These are phyloP conservation scores for Hypoxylon sp. DNA, from an alignment of 2,329 filamentous ascomycete genomes.

Conservation along the genomic window DNA sequence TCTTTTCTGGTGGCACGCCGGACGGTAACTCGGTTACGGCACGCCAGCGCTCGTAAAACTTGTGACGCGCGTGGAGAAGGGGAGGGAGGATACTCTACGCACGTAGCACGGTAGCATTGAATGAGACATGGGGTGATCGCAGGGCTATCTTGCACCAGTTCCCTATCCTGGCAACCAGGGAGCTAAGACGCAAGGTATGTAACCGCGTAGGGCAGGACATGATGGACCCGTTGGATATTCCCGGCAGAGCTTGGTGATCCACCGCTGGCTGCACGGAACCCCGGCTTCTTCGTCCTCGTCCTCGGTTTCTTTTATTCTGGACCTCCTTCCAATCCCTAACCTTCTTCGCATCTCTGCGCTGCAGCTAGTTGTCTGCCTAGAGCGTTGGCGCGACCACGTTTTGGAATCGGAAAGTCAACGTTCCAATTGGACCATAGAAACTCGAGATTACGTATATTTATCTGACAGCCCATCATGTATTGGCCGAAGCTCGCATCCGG, in stretches of 20 bases:
- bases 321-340: constrained; percentile 7
- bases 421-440: constrained; percentile 7
- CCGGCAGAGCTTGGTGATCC: constrained; percentile 12
- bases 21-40: constrained; percentile 14
- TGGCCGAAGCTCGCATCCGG: constrained; percentile 41
- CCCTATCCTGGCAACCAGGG: constrained; percentile 14
- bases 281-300: neutral
- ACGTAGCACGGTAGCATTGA: constrained; percentile 9
- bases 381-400: constrained; percentile 27
- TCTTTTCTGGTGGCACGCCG: constrained; percentile 10
- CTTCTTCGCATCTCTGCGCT: constrained; percentile 1
- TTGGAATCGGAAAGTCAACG: constrained; percentile 9
- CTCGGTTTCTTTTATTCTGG: constrained; percentile 27
- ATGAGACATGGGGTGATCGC: constrained; percentile 27
- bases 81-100: neutral
- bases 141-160: constrained; percentile 23
- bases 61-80: neutral
- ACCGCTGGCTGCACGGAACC: constrained; percentile 2
- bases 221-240: neutral
- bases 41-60: neutral
- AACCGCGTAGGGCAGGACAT: neutral
- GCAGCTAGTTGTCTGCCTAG: constrained; percentile 18
- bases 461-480: constrained; percentile 42
- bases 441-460: constrained; percentile 6
- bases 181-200: constrained; percentile 10